Evolutionary conservation across 1,284 basidiomycete species (phyloP), one percentile per base, ranked within the genome.

Genomic region (Fistulinella staudtii): DNA sequence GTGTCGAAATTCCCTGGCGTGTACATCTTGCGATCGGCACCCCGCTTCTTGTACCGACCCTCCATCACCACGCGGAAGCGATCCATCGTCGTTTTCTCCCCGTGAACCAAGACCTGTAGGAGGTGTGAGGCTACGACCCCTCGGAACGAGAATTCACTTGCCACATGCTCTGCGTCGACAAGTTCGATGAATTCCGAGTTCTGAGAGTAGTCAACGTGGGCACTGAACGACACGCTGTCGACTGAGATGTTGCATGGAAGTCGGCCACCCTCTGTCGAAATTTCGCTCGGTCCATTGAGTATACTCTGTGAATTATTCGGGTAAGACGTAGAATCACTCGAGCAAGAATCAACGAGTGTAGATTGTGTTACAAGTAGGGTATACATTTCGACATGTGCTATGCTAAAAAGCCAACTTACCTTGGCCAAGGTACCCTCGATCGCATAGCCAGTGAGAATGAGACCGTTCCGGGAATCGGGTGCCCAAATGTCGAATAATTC

Each of bases 401-500:
- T 10, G 55, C 39, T 35, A 50, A 41, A 46, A 54, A 47, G 53
- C 53, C 53, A 69, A 83, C 90, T 87, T 80, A 95, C 93, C 80
- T 91, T 79, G 51, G 95, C 96, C 77, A 93, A 79, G 15, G 95
- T 98, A 28, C 96, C 96, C 71, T 98, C 95, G 41, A 98, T 82
- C 11, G 93, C 96, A 66, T 99, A 99, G 18, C 96, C 95, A 30
- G 93, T 98, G 43, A 99, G 81, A 60, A 99, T 90, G 38, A 97
- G 75, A 22, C 94, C 95, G 58, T 99, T 99, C 57, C 93, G 85
- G 41, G 91, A 80, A 67, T 99, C 96, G 4, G 93, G 90, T 23
- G 94, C 93, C 95, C 94, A 98, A 22, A 93, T 76, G 67, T 99
- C 95, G 46, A 99, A 79, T 24, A 99, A 72, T 67, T 98, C 93